These are phyloP conservation scores for Ophiostoma tasmaniense DNA, from an alignment of 2,329 filamentous ascomycete genomes.

Conservation along the genomic window DNA sequence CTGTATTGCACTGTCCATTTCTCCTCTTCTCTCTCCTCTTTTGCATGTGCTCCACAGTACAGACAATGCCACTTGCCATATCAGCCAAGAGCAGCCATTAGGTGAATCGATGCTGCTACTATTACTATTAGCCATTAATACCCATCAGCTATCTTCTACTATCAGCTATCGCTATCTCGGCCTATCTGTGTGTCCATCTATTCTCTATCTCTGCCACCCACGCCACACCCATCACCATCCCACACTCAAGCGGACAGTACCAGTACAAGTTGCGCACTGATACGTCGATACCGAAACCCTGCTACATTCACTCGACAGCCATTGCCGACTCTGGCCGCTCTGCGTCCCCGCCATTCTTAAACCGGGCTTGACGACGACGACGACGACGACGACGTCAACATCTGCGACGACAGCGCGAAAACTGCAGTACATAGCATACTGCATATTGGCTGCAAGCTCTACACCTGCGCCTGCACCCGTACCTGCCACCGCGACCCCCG, in stretches of 20 bases:
- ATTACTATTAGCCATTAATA: too few species aligned
- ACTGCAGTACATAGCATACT: background rate
- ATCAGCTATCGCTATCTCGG: background rate
- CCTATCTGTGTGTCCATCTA: background rate
- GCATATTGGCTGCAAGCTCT: background rate
- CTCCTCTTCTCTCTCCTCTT: background rate
- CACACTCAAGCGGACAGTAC: background rate
- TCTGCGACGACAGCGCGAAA: background rate
- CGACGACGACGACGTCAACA: background rate
- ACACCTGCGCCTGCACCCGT: background rate
- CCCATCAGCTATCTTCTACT: background rate
- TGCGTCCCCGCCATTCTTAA: background rate
- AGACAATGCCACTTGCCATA: background rate
- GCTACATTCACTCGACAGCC: background rate
- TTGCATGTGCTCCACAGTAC: constrained; percentile 2
- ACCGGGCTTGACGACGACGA: background rate
- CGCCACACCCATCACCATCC: background rate
- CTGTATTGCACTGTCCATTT: background rate
- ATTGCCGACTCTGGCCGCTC: background rate
- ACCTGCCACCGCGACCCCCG: background rate
- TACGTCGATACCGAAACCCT: background rate
- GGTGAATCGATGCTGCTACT: background rate
- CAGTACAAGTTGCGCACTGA: background rate
- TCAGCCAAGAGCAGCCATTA: background rate
- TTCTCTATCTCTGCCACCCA: constrained; percentile 2